A percentile compares a stretch with the other conserved stretches of the same genome.
These are phyloP conservation scores for Sherardia arvensis DNA, from an alignment of 257 asterid species.

Conservation along the genomic window DNA sequence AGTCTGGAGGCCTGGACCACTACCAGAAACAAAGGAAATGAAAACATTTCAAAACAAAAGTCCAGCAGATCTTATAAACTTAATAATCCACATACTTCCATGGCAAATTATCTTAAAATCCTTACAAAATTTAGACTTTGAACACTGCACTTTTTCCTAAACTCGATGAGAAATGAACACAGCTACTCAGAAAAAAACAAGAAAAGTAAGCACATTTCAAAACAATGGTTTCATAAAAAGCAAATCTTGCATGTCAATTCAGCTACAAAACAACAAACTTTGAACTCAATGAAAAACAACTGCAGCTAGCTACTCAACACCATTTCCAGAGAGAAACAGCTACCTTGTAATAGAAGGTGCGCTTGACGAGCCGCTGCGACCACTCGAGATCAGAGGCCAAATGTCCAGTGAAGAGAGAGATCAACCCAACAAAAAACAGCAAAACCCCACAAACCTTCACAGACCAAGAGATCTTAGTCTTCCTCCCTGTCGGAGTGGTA, in stretches of 20 bases:
- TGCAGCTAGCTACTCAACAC: neutral
- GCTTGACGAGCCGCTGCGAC: constrained; percentile 70
- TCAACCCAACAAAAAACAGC: constrained; percentile 76
- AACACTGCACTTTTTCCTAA: neutral
- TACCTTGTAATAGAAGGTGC: constrained; percentile 45
- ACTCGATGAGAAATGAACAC: neutral
- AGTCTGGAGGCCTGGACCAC: neutral
- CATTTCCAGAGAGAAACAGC: constrained; percentile 15
- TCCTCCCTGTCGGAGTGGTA: constrained; percentile 24
- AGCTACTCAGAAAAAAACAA: neutral
- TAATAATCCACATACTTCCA: neutral
- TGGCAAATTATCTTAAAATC: neutral
- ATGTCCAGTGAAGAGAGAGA: constrained; percentile 94
- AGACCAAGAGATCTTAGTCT: constrained; percentile 73
- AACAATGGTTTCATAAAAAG: neutral
- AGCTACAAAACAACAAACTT: neutral
- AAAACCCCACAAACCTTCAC: constrained; percentile 56
- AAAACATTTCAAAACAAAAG: neutral
- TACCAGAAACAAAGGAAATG: neutral
- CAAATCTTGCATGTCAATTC: neutral
- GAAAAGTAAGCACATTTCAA: neutral
- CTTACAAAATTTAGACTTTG: too few species aligned
- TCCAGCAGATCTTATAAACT: neutral
- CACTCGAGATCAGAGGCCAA: constrained; percentile 88
- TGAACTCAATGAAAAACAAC: neutral